Percentiles rank a stretch among this genome's conserved stretches.
phyloP scores from a whole-genome alignment of 805 yeast species.

The Candida insectalens region DNA sequence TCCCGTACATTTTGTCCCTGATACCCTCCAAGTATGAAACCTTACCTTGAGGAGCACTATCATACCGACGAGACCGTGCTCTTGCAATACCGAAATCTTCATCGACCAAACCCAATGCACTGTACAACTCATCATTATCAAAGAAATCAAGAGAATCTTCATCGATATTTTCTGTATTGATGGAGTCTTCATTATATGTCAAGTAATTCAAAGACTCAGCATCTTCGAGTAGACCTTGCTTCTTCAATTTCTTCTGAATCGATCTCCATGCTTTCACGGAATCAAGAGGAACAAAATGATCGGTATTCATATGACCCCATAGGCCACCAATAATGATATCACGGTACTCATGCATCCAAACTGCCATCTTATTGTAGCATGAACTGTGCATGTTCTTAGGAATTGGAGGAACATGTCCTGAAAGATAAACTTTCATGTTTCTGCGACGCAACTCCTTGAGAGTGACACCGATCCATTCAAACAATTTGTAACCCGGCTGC shows the following conservation, averaged over 20 bases:
- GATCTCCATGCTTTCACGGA: slow-evolving; percentile 57
- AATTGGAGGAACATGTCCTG: slow-evolving; percentile 86
- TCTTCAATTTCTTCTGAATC: slow-evolving; percentile 18
- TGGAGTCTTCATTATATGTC: slow-evolving; percentile 19
- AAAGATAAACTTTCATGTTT: slow-evolving; percentile 76
- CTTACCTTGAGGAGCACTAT: slow-evolving; percentile 63
- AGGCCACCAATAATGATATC: slow-evolving; percentile 78
- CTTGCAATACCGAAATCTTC: slow-evolving; percentile 1
- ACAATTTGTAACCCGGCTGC: slow-evolving; percentile 72
- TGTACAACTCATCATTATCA: slow-evolving; percentile 13
- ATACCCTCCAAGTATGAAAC: slow-evolving; percentile 53
- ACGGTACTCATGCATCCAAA: slow-evolving; percentile 79
- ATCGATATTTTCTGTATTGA: slow-evolving; percentile 10
- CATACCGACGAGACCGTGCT: slow-evolving; percentile 25
- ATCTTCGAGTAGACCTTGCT: slow-evolving; percentile 14
- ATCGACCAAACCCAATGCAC: slow-evolving; percentile 9
- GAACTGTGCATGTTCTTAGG: slow-evolving; percentile 66
- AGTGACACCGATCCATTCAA: slow-evolving; percentile 70
- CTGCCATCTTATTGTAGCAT: slow-evolving; percentile 64
- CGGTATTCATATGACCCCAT: slow-evolving; percentile 86
- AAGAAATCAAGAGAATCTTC: slow-evolving; percentile 17
- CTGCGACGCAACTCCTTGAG: slow-evolving; percentile 64
- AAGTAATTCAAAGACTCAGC: slow-evolving; percentile 7
- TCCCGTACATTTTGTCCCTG: slow-evolving; percentile 43
- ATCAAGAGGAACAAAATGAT: slow-evolving; percentile 75